These are phyloP conservation scores for Austroboletus olivaceoglutinosus DNA, from an alignment of 1,284 basidiomycete genomes.

Conservation along the genomic window DNA sequence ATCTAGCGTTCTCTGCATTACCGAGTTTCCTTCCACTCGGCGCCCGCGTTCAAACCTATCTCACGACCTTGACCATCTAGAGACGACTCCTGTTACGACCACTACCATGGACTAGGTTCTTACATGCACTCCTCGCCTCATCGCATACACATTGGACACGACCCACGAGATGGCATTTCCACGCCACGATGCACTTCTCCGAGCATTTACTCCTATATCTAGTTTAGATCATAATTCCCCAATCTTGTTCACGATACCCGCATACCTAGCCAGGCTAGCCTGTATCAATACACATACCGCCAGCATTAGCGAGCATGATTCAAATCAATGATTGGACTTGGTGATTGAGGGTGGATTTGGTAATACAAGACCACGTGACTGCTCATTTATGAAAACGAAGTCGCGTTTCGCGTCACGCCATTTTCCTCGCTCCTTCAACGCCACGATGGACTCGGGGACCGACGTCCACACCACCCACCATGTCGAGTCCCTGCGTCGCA, in stretches of 20 bases:
- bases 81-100: constrained; percentile 14
- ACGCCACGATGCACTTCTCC: constrained; percentile 2
- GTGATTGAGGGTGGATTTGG: background rate
- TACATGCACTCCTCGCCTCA: constrained; percentile 1
- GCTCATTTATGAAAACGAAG: background rate
- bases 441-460: constrained; percentile 10
- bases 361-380: constrained; percentile 15
- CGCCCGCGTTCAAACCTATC: background rate
- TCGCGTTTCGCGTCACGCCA: constrained; percentile 4
- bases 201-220: constrained; percentile 30
- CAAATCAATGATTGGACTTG: background rate
- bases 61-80: constrained; percentile 5
- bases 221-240: constrained; percentile 27
- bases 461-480: constrained; percentile 21
- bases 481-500: constrained; percentile 31
- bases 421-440: background rate
- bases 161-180: constrained; percentile 5
- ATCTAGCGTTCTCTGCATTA: constrained; percentile 43
- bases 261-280: constrained; percentile 27
- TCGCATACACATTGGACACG: constrained; percentile 6
- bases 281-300: constrained; percentile 34
- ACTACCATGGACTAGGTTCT: constrained; percentile 6
- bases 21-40: background rate
- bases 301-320: background rate
- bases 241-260: constrained; percentile 25